Conservation (phyloP, 306 rosid genomes). For the Cucumis cinereus region DNA sequence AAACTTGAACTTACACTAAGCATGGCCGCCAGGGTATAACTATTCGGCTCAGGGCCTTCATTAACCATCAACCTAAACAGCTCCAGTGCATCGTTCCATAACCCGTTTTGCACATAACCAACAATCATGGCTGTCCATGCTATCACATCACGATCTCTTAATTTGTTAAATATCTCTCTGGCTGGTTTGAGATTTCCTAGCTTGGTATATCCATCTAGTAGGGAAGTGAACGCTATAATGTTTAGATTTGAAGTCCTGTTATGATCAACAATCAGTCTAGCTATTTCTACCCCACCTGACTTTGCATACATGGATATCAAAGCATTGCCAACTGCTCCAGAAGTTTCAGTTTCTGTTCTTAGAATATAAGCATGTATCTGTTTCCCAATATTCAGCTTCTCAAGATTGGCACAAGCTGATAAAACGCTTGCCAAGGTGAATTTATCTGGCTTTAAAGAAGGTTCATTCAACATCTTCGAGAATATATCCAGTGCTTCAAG, state of each 20-base stretch:
- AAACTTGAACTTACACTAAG: conserved; percentile 56
- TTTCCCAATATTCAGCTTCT: conserved; percentile 54
- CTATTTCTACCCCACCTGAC: conserved; percentile 48
- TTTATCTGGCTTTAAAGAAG: conserved; percentile 50
- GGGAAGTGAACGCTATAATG: conserved; percentile 66
- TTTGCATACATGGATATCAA: conserved; percentile 75
- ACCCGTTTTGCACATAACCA: conserved; percentile 63
- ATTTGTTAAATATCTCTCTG: conserved; percentile 61
- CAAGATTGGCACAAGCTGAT: conserved; percentile 72
- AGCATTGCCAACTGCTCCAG: conserved; percentile 46
- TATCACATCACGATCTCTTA: conserved; percentile 50
- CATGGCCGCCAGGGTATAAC: conserved; percentile 57
- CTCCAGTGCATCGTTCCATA: conserved; percentile 44
- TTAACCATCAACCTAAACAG: conserved; percentile 56
- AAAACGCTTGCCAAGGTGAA: conserved; percentile 64
- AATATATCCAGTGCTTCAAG: conserved; percentile 47
- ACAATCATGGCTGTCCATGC: conserved; percentile 94
- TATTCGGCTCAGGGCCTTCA: conserved; percentile 70
- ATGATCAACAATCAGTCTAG: conserved; percentile 36
- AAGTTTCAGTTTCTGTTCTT: conserved; percentile 28
- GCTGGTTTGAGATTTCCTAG: conserved; percentile 63
- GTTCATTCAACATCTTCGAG: conserved; percentile 38
- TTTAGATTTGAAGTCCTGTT: conserved; percentile 35
- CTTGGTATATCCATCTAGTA: conserved; percentile 75
- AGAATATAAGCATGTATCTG: conserved; percentile 57